Conservation (phyloP, 441 rosid genomes). For the Manihot esculenta region DNA sequence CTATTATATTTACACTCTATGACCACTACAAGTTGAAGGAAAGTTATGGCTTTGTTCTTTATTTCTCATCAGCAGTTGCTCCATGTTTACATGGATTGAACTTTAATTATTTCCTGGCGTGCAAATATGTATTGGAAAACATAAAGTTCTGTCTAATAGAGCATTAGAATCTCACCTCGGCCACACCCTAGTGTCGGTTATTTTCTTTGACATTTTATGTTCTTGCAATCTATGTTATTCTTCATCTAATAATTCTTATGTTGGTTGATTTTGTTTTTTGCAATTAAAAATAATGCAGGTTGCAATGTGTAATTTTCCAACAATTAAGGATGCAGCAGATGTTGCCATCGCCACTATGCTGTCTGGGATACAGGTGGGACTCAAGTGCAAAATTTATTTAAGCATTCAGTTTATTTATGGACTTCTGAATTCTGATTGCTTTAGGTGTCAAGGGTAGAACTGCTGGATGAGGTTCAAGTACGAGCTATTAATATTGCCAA, state of each 20-base stretch:
- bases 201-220: background rate
- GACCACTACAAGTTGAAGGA: background rate
- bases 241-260: background rate
- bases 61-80: constrained; percentile 10
- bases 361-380: constrained; percentile 79
- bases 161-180: background rate
- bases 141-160: background rate
- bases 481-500: constrained; percentile 86
- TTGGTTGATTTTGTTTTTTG: constrained; percentile 1
- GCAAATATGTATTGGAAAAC: background rate
- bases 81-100: background rate
- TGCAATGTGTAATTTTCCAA: constrained; percentile 91
- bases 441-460: constrained; percentile 88
- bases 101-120: background rate
- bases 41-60: constrained; percentile 1
- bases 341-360: constrained; percentile 88
- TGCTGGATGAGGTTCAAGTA: constrained; percentile 86
- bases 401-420: constrained; percentile 22
- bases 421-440: constrained; percentile 19
- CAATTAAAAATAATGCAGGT: constrained; percentile 50
- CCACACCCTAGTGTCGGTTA: background rate
- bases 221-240: background rate
- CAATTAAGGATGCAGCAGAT: constrained; percentile 94
- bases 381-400: constrained; percentile 21
- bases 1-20: background rate